phyloP scores from a whole-genome alignment of 306 rosid species.

The Astragalus membranaceus region DNA sequence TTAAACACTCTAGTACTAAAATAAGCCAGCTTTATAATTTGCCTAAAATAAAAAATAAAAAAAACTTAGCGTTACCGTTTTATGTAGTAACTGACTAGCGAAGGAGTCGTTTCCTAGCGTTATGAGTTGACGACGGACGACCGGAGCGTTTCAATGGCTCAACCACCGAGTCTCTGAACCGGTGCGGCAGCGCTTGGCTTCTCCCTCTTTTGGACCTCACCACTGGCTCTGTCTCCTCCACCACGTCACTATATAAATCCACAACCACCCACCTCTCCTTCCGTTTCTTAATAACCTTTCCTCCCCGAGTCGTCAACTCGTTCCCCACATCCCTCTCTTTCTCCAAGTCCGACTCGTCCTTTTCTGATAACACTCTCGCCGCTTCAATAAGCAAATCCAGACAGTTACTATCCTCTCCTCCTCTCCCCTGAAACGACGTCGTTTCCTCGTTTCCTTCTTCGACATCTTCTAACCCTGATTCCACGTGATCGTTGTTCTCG shows the following conservation, averaged over 20 bases:
- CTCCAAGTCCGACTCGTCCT: slow-evolving; percentile 22
- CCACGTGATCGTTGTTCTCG: background rate
- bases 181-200: slow-evolving; percentile 34
- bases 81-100: background rate
- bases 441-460: background rate
- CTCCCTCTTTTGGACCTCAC: slow-evolving; percentile 48
- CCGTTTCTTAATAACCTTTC: background rate
- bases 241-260: slow-evolving; percentile 13
- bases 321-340: background rate
- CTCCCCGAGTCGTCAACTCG: slow-evolving; percentile 1
- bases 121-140: slow-evolving; percentile 1
- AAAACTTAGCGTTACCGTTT: background rate
- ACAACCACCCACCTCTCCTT: slow-evolving; percentile 22
- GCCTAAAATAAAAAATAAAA: background rate
- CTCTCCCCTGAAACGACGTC: slow-evolving; percentile 6
- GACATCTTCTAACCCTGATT: no score
- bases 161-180: slow-evolving; percentile 44
- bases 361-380: slow-evolving; percentile 31
- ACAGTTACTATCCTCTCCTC: background rate
- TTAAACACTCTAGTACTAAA: background rate
- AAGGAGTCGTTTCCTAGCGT: slow-evolving; percentile 14
- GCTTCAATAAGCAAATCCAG: slow-evolving; percentile 45
- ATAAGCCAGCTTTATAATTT: background rate
- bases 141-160: slow-evolving; percentile 37
- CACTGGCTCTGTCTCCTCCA: slow-evolving; percentile 34